These are phyloP conservation scores for Cladosporium sp. DNA, from an alignment of 2,329 filamentous ascomycete genomes.

Conservation along the genomic window DNA sequence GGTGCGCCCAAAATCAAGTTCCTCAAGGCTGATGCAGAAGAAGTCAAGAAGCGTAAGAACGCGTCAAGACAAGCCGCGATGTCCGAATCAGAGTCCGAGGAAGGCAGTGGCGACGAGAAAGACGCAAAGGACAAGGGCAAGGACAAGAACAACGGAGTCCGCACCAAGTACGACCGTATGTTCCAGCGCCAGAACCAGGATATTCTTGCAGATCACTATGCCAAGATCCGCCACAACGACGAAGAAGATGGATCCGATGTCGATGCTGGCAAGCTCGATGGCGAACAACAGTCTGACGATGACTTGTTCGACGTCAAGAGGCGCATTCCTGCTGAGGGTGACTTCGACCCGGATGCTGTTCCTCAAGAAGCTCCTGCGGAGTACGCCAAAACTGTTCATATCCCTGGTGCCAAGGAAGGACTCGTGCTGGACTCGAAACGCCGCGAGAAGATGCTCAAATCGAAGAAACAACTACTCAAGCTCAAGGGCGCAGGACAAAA, in stretches of 20 bases:
- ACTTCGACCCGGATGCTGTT: slow-evolving; percentile 26
- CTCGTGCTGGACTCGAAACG: slow-evolving; percentile 90
- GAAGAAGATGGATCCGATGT: slow-evolving; percentile 58
- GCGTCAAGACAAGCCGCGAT: slow-evolving; percentile 62
- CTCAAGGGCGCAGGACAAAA: slow-evolving; percentile 83
- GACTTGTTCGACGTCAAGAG: slow-evolving; percentile 84
- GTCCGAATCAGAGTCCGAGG: slow-evolving; percentile 56
- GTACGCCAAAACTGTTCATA: slow-evolving; percentile 57
- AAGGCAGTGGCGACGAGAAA: slow-evolving; percentile 53
- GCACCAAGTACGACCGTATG: slow-evolving; percentile 97
- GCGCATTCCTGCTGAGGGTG: slow-evolving; percentile 48
- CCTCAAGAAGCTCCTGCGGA: slow-evolving; percentile 15
- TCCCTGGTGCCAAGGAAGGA: slow-evolving; percentile 63
- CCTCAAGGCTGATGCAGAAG: slow-evolving; percentile 81
- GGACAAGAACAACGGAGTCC: slow-evolving; percentile 61
- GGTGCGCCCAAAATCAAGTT: slow-evolving; percentile 93
- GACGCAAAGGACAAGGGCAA: slow-evolving; percentile 45
- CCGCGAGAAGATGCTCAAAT: slow-evolving; percentile 88
- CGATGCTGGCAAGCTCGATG: slow-evolving; percentile 2
- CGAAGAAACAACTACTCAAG: slow-evolving; percentile 89
- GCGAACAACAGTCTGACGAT: slow-evolving; percentile 48
- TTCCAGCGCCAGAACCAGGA: slow-evolving; percentile 96
- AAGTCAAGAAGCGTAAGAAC: slow-evolving; percentile 84
- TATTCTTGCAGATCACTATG: slow-evolving; percentile 89
- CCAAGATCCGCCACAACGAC: slow-evolving; percentile 70